A percentile compares a stretch with the other conserved stretches of the same genome.
Evolutionary conservation across 768 basidiomycete genomes (phyloP).

Genomic region (Myochromella boudieri): DNA sequence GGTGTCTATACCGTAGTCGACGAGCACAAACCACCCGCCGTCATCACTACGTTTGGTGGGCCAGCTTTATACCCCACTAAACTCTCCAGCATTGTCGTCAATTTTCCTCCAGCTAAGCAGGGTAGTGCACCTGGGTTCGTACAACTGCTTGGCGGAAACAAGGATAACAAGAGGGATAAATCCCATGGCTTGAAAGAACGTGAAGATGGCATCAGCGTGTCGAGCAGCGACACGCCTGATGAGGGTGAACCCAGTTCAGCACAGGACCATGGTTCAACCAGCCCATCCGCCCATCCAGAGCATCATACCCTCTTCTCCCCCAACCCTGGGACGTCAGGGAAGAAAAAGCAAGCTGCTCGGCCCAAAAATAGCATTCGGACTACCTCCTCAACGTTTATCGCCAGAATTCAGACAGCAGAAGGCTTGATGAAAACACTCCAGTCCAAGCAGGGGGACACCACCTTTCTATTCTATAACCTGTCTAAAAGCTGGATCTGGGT

Average conservation of each 20-base stretch:
- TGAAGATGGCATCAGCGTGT: slow-evolving; percentile 71
- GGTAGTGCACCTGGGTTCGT: slow-evolving; percentile 61
- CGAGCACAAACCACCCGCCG: slow-evolving; percentile 69
- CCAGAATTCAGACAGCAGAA: slow-evolving; percentile 80
- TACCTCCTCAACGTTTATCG: slow-evolving; percentile 91
- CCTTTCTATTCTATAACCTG: slow-evolving; percentile 87
- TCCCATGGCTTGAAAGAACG: slow-evolving; percentile 40
- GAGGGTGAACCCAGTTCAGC: slow-evolving; percentile 45
- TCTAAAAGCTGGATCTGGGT: slow-evolving; percentile 84
- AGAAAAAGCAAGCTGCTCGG: slow-evolving; percentile 62
- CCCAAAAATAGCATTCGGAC: slow-evolving; percentile 93
- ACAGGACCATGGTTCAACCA: slow-evolving; percentile 39
- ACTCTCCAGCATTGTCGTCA: slow-evolving; percentile 60
- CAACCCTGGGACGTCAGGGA: slow-evolving; percentile 38
- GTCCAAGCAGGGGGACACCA: slow-evolving; percentile 80
- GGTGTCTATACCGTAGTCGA: slow-evolving; percentile 88
- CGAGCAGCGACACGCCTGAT: slow-evolving; percentile 80
- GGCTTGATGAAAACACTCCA: slow-evolving; percentile 70
- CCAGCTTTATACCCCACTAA: slow-evolving; percentile 55
- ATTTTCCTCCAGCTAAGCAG: slow-evolving; percentile 58
- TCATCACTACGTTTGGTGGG: slow-evolving; percentile 37
- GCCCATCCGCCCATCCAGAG: slow-evolving; percentile 30
- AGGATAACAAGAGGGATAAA: slow-evolving; percentile 63
- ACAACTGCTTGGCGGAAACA: slow-evolving; percentile 67
- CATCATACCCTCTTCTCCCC: slow-evolving; percentile 63